Percentiles rank a stretch among this genome's conserved stretches.
phyloP scores from a whole-genome alignment of 169 alveolate genomes.

The Perkinsus marinus region DNA sequence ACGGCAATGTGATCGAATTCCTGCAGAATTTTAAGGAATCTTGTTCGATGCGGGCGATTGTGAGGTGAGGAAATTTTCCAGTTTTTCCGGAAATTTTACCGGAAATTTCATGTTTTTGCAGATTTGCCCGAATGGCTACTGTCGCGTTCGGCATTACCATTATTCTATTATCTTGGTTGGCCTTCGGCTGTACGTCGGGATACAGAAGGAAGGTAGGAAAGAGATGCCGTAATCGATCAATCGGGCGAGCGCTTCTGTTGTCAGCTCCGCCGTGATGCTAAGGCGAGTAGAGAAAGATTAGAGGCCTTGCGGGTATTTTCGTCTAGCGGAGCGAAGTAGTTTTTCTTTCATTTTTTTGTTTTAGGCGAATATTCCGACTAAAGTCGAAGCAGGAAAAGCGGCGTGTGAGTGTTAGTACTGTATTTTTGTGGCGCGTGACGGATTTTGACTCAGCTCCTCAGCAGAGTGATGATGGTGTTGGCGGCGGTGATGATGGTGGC shows the following conservation, averaged over 20 bases:
- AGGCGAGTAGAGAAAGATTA: neutral
- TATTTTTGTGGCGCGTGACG: neutral
- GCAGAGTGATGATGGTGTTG: neutral
- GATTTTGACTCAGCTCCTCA: neutral
- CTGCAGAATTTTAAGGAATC: neutral
- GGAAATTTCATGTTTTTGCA: neutral
- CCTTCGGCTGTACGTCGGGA: neutral
- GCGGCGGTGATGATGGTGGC: neutral
- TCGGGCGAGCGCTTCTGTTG: neutral
- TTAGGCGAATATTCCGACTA: neutral
- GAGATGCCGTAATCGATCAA: neutral
- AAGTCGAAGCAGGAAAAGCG: neutral
- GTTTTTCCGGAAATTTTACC: neutral
- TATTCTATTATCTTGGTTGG: neutral
- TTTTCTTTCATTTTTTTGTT: neutral
- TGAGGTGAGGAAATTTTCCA: neutral
- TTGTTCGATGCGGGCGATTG: neutral
- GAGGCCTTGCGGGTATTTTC: neutral
- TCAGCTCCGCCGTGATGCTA: neutral
- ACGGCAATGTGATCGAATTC: neutral
- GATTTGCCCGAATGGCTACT: neutral
- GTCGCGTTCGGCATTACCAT: neutral
- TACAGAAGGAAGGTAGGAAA: neutral
- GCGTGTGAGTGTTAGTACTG: neutral
- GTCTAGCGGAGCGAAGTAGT: neutral